phyloP scores from a whole-genome alignment of 202 grass and related monocot species.

The Carex arenaria region DNA sequence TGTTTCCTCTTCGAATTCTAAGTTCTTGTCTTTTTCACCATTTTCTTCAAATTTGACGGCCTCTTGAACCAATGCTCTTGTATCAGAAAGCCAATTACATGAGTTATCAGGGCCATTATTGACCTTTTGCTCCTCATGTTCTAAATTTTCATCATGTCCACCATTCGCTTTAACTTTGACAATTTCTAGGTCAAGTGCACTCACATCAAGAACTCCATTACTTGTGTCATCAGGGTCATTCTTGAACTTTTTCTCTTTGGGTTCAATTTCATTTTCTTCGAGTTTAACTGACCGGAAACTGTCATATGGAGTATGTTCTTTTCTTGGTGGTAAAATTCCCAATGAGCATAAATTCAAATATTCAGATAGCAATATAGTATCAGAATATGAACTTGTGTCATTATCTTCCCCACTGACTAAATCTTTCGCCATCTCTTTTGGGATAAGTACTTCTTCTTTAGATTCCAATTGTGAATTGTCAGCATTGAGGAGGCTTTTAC shows the following conservation, averaged over 20 bases:
- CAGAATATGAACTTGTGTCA: conserved; percentile 12
- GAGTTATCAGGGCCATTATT: not conserved
- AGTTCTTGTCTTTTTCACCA: not conserved
- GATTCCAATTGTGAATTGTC: not conserved
- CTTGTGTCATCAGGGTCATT: not conserved
- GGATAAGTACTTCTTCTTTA: not conserved
- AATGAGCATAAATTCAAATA: conserved; percentile 25
- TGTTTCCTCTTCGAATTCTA: not conserved
- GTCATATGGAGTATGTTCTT: not conserved
- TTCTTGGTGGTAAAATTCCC: conserved; percentile 5
- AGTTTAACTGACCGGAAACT: not conserved
- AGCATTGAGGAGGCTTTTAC: conserved; percentile 1
- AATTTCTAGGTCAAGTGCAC: not conserved
- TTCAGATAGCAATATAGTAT: conserved; percentile 21
- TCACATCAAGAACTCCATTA: not conserved
- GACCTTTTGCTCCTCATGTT: conserved; percentile 3
- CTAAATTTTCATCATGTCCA: not conserved
- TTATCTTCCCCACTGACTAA: not conserved
- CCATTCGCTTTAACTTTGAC: not conserved
- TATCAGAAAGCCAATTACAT: not conserved
- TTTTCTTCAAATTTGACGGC: conserved; percentile 9
- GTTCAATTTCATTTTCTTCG: not conserved
- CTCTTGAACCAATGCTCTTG: not conserved
- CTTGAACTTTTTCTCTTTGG: not conserved
- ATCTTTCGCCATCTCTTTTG: not conserved